Evolutionary conservation across 345 rosid genomes (phyloP), one percentile per base, ranked within the genome.

Genomic region (Citrus australasica): DNA sequence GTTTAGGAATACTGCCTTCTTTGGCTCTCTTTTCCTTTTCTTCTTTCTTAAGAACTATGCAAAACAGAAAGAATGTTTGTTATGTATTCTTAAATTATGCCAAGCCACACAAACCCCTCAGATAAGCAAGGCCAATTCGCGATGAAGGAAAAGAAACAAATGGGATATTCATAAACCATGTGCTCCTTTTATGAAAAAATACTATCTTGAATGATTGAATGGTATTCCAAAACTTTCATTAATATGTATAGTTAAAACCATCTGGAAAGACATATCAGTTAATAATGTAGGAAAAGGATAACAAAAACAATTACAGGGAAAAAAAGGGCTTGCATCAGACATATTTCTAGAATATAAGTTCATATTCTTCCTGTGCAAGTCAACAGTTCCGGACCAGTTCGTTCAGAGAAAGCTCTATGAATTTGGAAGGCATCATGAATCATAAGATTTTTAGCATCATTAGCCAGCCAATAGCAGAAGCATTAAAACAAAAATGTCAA

Each of bases 1-100:
- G 78, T 85, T 85, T 90, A 68, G 81, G 85, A 35, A 84, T 73
- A 76, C 82, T 81, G 77, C 89, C 96, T 87, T 90, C 93, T 84
- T 77, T 87, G 65, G 89, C 88, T 85, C 80, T 94, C 87, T 82
- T 94, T 83, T 92, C 92, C 80, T 90, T 93, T 80, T 92, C 97
- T 84, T 93, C 98, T 86, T 91, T 91, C 88, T 92, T 91, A 76
- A 91, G 84, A 84, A 88, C 97, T 94, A 74, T 19, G 19, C 46
- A 80, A 79, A 79, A 61, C 3, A 51, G 69, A 83, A 67, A 67
- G 9, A 63, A 51, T 22, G 32, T n/a, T 64, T 33, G 64, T 66
- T 42, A 76, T 40, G 68, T 53, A 73, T 56, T 67, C n/a, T 22
- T 24, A 67, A n/a, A 65, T 51, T 56, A 32, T 46, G 51, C 56